Evolutionary conservation across 768 basidiomycete genomes (phyloP), one percentile per base, ranked within the genome.

Genomic region (Mycena venus): DNA sequence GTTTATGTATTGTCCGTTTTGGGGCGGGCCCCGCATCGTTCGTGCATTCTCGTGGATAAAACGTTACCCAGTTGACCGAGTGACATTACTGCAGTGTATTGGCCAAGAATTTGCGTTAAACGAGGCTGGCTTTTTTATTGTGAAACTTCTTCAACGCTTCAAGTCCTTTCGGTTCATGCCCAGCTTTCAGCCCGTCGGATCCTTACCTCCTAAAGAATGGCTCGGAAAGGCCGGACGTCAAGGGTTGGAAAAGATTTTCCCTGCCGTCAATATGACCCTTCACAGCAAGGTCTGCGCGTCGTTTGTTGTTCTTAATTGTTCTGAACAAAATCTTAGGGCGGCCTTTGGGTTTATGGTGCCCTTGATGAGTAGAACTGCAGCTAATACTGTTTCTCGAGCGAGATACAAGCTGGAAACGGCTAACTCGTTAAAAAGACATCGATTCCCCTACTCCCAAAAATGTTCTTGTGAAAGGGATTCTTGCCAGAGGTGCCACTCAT

Each of bases 1-100:
- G 19, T 70, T 70, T 49, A 70, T 70, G 68, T 70, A 62, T 17
- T 70, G 68, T 53, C 68, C 68, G 4, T 70, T 70, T 17, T 36
- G 47, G 10, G 68, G 68, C 2, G 68, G 68, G 17, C 68, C 68
- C 1, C 68, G 68, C 38, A 53, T 62, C 2, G 68, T 70, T 34
- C 8, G 68, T 60, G 4, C 38, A 21, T 34, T 68, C 14, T 32
- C 38, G 34, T 15, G 19, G 27, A 29, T 27, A 21, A 11, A 7
- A n/a, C n/a, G 3, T 53, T 14, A 23, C 10, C 29, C 4, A 27
- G 25, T 27, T 53, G 14, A 53, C n/a, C 14, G 25, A 53, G 51
- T 12, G 40, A 21, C 4, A 27, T 27, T 11, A 17, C 27, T 32
- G 32, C 49, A 70, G 68, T 70, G 68, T 29, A 70, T 70, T 17